Conservation (phyloP, 2,329 filamentous ascomycete genomes). For the Botrytis fragariae region DNA sequence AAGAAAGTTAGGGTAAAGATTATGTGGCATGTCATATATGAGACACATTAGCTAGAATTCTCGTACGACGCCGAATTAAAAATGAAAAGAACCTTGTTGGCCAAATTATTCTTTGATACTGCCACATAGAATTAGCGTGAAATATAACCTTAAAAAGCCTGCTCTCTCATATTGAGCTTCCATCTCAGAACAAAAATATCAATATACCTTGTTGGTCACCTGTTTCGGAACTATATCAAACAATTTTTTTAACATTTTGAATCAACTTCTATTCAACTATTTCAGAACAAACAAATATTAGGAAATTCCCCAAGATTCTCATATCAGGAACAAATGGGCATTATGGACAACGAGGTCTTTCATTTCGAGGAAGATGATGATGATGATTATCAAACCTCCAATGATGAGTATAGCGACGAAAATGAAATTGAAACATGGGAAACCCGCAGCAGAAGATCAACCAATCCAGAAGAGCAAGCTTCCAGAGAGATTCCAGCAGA, state of each 20-base stretch:
- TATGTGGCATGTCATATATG: background rate
- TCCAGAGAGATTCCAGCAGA: background rate
- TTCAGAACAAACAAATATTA: background rate
- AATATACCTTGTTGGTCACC: constrained; percentile 1
- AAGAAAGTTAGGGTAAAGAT: background rate
- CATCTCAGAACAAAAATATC: background rate
- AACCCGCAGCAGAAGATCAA: background rate
- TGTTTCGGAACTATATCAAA: background rate
- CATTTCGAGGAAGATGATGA: constrained; percentile 1
- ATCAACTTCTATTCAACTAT: background rate
- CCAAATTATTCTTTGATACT: background rate
- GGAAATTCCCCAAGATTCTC: background rate
- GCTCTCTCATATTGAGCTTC: background rate
- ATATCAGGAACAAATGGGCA: background rate
- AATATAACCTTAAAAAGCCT: background rate
- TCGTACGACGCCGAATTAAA: background rate
- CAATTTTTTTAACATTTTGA: background rate
- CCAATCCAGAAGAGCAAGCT: background rate
- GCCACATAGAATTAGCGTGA: background rate
- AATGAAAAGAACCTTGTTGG: constrained; percentile 9
- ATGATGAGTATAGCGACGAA: background rate
- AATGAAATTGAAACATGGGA: background rate
- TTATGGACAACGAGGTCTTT: constrained; percentile 3
- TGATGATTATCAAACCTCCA: background rate
- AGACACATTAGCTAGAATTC: background rate